phyloP scores from a whole-genome alignment of 2,329 filamentous ascomycete species.

The Neonectria punicea region DNA sequence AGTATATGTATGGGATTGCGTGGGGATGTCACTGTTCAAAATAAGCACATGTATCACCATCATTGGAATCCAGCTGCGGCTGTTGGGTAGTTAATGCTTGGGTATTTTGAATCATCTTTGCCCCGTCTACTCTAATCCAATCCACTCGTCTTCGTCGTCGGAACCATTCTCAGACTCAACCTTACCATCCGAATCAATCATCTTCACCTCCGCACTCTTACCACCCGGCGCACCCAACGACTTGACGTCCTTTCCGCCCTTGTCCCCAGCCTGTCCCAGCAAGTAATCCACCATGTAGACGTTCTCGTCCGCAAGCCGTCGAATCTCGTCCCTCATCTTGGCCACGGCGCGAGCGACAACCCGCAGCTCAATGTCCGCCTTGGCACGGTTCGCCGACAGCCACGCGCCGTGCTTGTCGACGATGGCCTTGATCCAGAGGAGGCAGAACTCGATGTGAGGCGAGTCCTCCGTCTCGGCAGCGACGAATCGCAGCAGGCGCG shows the following conservation, averaged over 20 bases:
- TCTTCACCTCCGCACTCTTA: slow-evolving; percentile 43
- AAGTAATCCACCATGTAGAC: slow-evolving; percentile 90
- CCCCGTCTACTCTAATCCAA: slow-evolving; percentile 58
- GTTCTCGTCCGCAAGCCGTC: slow-evolving; percentile 87
- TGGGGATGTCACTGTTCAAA: slow-evolving; percentile 25
- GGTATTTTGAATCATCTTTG: slow-evolving; percentile 40
- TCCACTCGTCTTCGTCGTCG: slow-evolving; percentile 56
- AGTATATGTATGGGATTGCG: background rate
- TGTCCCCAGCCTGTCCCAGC: slow-evolving; percentile 59
- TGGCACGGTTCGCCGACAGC: slow-evolving; percentile 82
- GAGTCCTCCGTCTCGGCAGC: slow-evolving; percentile 88
- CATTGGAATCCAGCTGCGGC: slow-evolving; percentile 20
- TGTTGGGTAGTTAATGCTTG: slow-evolving; percentile 22
- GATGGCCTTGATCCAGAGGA: slow-evolving; percentile 89
- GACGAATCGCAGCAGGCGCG: slow-evolving; percentile 85
- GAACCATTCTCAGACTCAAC: slow-evolving; percentile 50
- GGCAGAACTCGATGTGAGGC: slow-evolving; percentile 93
- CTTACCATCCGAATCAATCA: slow-evolving; percentile 47
- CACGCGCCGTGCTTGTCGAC: slow-evolving; percentile 86
- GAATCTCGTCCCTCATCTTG: slow-evolving; percentile 84
- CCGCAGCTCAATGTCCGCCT: slow-evolving; percentile 85
- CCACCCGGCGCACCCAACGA: slow-evolving; percentile 28
- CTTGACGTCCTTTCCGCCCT: slow-evolving; percentile 39
- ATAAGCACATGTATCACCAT: background rate
- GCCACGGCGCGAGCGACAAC: slow-evolving; percentile 83